Evolutionary conservation across 129 eudicot genomes (phyloP), one percentile per base, ranked within the genome.

Genomic region (Flaveria brownii): DNA sequence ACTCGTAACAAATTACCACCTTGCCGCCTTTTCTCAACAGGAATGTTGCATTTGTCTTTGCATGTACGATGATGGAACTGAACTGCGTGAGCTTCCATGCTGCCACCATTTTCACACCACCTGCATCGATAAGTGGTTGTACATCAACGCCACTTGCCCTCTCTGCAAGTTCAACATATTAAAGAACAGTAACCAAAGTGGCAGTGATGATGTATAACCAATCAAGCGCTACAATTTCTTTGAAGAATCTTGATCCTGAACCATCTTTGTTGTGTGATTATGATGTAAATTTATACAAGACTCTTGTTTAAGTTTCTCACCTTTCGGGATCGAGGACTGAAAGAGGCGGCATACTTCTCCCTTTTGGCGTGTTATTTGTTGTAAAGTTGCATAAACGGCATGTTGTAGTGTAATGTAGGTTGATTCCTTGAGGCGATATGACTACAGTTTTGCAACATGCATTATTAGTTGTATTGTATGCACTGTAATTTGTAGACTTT

Each of bases 131-230:
- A 87, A 86, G 78, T 91, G 99, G 99, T 51, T 95, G 80, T 88
- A 77, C 84, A 86, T 83, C 2, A 91, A 95, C 18, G 91, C 97
- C 43, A 91, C 92, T 11, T 95, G 99, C 63, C 99, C 99, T 60
- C 89, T 95, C 18, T 95, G 99, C 91, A 95, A 95, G 77, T 83
- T 81, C 82, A 89, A 89, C 78, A 89, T 95, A 80, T 87, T 95
- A 45, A 89, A 91, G 73, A 84, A 89, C 26, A 85, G 92, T 26
- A 80, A 79, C 72, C 96, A 80, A 59, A 88, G 93, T 73, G 88
- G 88, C 17, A 84, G 97, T 15, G 96, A 87, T 23, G 92, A 94
- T 68, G 97, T 78, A 70, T 55, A 20, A 79, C 23, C 22, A 50
- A 20, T 54, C 11, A 80, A 33, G 46, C 22, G 45, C 6, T 16